Conservation (phyloP, 768 basidiomycete genomes). For the Strobilomyces dryophilus region DNA sequence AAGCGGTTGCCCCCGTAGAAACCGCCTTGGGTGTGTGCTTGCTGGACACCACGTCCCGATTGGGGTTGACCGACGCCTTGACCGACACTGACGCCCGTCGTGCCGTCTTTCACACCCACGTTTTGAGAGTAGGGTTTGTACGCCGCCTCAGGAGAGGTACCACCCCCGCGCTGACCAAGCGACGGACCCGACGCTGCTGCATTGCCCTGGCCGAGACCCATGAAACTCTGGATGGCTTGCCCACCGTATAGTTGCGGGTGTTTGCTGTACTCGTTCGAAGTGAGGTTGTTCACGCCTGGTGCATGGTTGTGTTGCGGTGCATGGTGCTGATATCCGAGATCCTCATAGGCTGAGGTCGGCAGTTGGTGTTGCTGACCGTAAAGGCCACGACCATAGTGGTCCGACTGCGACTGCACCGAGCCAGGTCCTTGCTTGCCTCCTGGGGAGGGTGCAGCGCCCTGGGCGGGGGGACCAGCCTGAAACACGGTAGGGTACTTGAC, state of each 20-base stretch:
- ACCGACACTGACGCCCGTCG: slow-evolving; percentile 41
- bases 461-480: slow-evolving; percentile 66
- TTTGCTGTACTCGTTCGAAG: slow-evolving; percentile 42
- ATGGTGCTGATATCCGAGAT: slow-evolving; percentile 51
- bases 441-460: slow-evolving; percentile 60
- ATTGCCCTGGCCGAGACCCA: slow-evolving; percentile 52
- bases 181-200: slow-evolving; percentile 43
- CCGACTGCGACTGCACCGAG: slow-evolving; percentile 47
- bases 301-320: slow-evolving; percentile 57
- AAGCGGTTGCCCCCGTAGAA: slow-evolving; percentile 47
- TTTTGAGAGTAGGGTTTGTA: slow-evolving; percentile 69
- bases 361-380: slow-evolving; percentile 60
- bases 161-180: slow-evolving; percentile 40
- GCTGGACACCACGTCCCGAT: slow-evolving; percentile 42
- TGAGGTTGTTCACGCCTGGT: slow-evolving; percentile 35
- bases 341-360: slow-evolving; percentile 44
- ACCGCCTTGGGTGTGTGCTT: slow-evolving; percentile 38
- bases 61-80: slow-evolving; percentile 34
- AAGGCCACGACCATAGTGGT: slow-evolving; percentile 59
- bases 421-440: slow-evolving; percentile 62
- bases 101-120: slow-evolving; percentile 55
- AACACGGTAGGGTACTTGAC: slow-evolving; percentile 78
- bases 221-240: slow-evolving; percentile 66
- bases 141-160: slow-evolving; percentile 63
- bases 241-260: slow-evolving; percentile 44